Conservation (phyloP, 345 rosid species). For the Brassica nigra region DNA sequence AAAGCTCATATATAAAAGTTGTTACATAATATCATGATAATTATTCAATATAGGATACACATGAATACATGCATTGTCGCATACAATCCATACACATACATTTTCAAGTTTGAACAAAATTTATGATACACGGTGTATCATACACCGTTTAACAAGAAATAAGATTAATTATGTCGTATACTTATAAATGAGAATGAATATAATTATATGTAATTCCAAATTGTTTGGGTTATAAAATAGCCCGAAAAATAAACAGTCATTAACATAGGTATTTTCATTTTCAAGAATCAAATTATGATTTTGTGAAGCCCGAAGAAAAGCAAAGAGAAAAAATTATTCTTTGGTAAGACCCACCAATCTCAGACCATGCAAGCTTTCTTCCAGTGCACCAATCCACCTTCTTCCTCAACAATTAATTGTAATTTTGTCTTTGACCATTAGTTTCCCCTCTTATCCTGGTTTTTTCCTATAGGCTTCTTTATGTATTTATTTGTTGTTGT, state of each 20-base stretch:
- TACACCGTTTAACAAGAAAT: background rate
- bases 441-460: background rate
- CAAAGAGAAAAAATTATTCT: slow-evolving; percentile 21
- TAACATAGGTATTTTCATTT: slow-evolving; percentile 1
- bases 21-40: background rate
- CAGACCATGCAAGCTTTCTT: slow-evolving; percentile 44
- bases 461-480: background rate
- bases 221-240: background rate
- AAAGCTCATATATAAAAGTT: background rate
- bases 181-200: background rate
- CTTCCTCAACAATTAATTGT: slow-evolving; percentile 15
- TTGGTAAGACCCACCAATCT: slow-evolving; percentile 40
- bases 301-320: slow-evolving; percentile 8
- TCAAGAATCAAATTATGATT: slow-evolving; percentile 3
- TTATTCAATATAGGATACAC: background rate
- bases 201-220: background rate
- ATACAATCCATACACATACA: background rate
- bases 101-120: background rate
- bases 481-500: background rate
- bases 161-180: background rate
- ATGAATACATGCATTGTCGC: background rate
- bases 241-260: background rate
- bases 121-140: background rate
- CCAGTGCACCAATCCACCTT: slow-evolving; percentile 37
- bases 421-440: slow-evolving; percentile 25